phyloP scores from a whole-genome alignment of 2,329 filamentous ascomycete genomes.

The Hypoxylon sp. region DNA sequence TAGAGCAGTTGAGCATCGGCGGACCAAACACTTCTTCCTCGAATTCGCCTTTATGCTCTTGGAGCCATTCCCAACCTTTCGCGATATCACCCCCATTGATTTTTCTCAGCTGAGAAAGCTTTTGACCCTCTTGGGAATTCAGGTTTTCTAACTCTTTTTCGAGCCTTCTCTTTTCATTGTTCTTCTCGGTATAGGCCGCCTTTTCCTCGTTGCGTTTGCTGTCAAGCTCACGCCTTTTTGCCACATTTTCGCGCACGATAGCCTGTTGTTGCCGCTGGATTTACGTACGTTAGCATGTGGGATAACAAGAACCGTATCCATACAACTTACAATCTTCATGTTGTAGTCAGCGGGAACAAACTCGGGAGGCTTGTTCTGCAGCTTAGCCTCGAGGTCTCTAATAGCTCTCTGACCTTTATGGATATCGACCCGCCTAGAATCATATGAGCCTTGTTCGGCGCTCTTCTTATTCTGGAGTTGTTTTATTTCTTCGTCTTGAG shows the following conservation, averaged over 20 bases:
- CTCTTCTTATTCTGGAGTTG: slow-evolving; percentile 60
- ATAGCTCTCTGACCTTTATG: slow-evolving; percentile 66
- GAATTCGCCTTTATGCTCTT: slow-evolving; percentile 75
- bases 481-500: slow-evolving; percentile 58
- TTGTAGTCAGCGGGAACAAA: slow-evolving; percentile 80
- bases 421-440: slow-evolving; percentile 57
- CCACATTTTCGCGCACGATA: slow-evolving; percentile 63
- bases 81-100: slow-evolving; percentile 73
- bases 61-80: slow-evolving; percentile 84
- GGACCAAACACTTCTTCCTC: slow-evolving; percentile 83
- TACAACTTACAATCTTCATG: slow-evolving; percentile 71
- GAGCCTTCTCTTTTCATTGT: slow-evolving; percentile 53
- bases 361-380: slow-evolving; percentile 70
- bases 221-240: slow-evolving; percentile 54
- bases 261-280: slow-evolving; percentile 71
- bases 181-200: slow-evolving; percentile 57
- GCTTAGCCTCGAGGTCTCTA: slow-evolving; percentile 70
- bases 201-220: slow-evolving; percentile 55
- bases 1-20: slow-evolving; percentile 80
- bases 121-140: slow-evolving; percentile 80
- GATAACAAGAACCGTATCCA: not conserved
- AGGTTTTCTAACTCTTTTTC: slow-evolving; percentile 68
- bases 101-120: slow-evolving; percentile 72
- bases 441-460: slow-evolving; percentile 63
- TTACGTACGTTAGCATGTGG: slow-evolving; percentile 44